Percentiles rank a stretch among this genome's conserved stretches.
Conservation (phyloP, 2,329 filamentous ascomycete genomes). For the Emericellopsis cladophorae region DNA sequence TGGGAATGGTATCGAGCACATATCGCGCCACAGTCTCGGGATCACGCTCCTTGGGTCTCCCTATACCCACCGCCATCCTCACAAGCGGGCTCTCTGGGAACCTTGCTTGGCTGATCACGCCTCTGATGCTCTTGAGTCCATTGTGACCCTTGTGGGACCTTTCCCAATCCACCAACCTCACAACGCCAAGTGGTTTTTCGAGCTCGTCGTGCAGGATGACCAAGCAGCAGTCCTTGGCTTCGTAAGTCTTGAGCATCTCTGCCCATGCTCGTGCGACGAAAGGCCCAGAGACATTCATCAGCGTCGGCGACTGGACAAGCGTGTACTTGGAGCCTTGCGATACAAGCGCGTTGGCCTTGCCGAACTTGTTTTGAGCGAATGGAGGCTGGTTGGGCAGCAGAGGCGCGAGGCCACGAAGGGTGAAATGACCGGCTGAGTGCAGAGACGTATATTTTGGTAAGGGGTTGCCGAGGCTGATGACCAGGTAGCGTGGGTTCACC, state of each 20-base stretch:
- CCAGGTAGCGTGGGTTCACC: slow-evolving; percentile 46
- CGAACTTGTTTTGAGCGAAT: slow-evolving; percentile 33
- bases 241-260: slow-evolving; percentile 30
- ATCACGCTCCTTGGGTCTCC: slow-evolving; percentile 61
- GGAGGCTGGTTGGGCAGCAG: slow-evolving; percentile 26
- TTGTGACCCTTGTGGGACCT: slow-evolving; percentile 61
- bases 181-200: slow-evolving; percentile 55
- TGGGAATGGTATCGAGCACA: slow-evolving; percentile 58
- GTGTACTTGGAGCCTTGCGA: slow-evolving; percentile 41
- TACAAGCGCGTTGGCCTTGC: slow-evolving; percentile 37
- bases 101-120: slow-evolving; percentile 27
- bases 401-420: slow-evolving; percentile 49
- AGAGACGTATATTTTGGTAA: slow-evolving; percentile 62
- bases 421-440: slow-evolving; percentile 77
- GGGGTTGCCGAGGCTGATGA: slow-evolving; percentile 84
- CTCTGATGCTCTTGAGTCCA: slow-evolving; percentile 56
- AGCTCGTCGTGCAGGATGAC: slow-evolving; percentile 85
- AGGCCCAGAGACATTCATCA: slow-evolving; percentile 78
- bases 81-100: slow-evolving; percentile 30
- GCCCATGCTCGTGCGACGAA: slow-evolving; percentile 56
- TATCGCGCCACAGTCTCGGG: slow-evolving; percentile 57
- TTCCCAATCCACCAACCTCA: slow-evolving; percentile 51
- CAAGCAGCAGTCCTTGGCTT: slow-evolving; percentile 29
- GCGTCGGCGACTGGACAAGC: slow-evolving; percentile 59
- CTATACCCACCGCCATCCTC: slow-evolving; percentile 74